Evolutionary conservation across 192 early-diverging fungal genomes (phyloP).

Genomic region (Coemansia sp.): DNA sequence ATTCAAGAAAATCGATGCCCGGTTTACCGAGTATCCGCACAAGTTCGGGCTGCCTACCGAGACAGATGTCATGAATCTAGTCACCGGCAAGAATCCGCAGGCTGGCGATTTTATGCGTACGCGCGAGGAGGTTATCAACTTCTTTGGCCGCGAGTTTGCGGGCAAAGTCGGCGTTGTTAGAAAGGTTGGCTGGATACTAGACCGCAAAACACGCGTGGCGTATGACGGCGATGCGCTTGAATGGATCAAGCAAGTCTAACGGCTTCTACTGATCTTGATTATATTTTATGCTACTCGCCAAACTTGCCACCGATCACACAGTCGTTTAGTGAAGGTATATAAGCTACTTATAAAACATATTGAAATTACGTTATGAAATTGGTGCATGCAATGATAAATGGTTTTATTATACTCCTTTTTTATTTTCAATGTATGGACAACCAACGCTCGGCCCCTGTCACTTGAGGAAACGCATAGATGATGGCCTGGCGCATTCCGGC

Average conservation of each 20-base stretch:
- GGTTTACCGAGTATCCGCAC: slow-evolving; percentile 58
- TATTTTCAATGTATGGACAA: too few relatives aligned
- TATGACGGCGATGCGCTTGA: slow-evolving; percentile 16
- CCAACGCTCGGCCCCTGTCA: too few relatives aligned
- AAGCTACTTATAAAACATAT: too few relatives aligned
- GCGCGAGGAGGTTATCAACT: slow-evolving; percentile 58
- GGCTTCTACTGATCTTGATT: too few relatives aligned
- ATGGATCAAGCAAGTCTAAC: slow-evolving; percentile 10
- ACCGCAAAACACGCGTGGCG: slow-evolving; percentile 8
- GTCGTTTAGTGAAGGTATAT: too few relatives aligned
- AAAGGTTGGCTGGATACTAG: slow-evolving; percentile 38
- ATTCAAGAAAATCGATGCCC: neutral
- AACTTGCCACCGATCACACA: too few relatives aligned
- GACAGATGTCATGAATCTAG: slow-evolving; percentile 62
- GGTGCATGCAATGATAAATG: too few relatives aligned
- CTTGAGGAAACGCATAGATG: too few relatives aligned
- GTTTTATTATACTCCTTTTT: too few relatives aligned
- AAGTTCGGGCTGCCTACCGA: slow-evolving; percentile 68
- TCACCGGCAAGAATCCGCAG: slow-evolving; percentile 66
- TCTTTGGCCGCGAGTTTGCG: slow-evolving; percentile 59
- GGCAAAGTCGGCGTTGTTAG: slow-evolving; percentile 69
- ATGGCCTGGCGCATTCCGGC: too few relatives aligned
- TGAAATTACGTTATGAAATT: too few relatives aligned
- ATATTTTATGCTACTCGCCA: too few relatives aligned
- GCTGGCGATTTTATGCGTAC: slow-evolving; percentile 62